Conservation (phyloP, 2,329 filamentous ascomycete species). For the Trichoderma koningii region DNA sequence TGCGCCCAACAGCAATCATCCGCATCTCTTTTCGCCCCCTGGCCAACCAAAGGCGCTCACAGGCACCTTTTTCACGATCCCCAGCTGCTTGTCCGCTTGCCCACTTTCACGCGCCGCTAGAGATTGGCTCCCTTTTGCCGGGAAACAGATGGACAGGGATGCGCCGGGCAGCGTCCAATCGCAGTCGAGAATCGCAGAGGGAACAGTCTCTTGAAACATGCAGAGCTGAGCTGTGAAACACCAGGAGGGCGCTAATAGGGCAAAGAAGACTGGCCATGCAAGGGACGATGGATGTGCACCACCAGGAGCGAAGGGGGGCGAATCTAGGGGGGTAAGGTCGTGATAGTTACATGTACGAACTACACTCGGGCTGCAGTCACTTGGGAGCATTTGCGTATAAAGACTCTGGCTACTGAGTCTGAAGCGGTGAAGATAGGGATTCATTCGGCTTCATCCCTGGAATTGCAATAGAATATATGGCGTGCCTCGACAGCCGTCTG, state of each 20-base stretch:
- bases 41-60: slow-evolving; percentile 1
- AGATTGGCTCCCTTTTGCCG: slow-evolving; percentile 19
- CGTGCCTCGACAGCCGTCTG: not conserved
- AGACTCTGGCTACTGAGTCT: no score
- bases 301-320: no score
- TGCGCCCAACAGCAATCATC: not conserved
- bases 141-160: slow-evolving; percentile 12
- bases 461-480: no score
- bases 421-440: no score
- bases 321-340: not conserved
- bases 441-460: no score
- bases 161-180: slow-evolving; percentile 8
- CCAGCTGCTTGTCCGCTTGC: not conserved
- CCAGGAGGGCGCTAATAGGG: slow-evolving; percentile 18
- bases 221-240: slow-evolving; percentile 24
- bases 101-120: slow-evolving; percentile 1
- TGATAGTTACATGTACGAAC: not conserved
- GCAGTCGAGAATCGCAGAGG: not conserved
- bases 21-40: slow-evolving; percentile 1
- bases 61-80: slow-evolving; percentile 12
- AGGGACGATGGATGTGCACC: not conserved
- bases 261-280: slow-evolving; percentile 9
- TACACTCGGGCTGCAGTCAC: not conserved
- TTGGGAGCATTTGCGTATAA: no score
- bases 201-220: slow-evolving; percentile 24